Conservation (phyloP, 192 early-diverging fungal species). For the Coemansia sp. region DNA sequence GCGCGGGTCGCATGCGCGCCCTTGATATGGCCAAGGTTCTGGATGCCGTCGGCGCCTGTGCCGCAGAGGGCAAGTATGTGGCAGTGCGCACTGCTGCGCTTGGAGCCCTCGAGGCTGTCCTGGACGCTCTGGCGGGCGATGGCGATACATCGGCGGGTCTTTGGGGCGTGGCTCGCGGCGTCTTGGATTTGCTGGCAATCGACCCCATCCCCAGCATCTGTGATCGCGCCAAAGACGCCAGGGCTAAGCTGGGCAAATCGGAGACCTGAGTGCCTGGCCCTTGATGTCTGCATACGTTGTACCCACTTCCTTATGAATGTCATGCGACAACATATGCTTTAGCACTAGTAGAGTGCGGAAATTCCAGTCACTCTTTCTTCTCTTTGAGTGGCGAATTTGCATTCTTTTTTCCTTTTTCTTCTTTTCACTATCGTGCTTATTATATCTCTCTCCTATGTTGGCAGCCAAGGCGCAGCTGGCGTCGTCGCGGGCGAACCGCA, state of each 20-base stretch:
- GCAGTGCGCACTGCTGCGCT: conserved; percentile 65
- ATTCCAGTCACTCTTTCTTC: not conserved
- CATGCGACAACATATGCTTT: not conserved
- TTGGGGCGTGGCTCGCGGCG: not conserved
- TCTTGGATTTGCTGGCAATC: conserved; percentile 24
- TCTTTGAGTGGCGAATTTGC: not conserved
- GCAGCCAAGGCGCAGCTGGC: not conserved
- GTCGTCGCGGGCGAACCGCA: not conserved
- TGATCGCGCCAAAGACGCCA: conserved; percentile 50
- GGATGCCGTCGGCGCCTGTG: conserved; percentile 49
- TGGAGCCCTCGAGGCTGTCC: conserved; percentile 42
- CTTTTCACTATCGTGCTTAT: not conserved
- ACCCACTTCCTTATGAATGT: no score
- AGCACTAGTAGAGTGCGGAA: not conserved
- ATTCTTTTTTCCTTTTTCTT: not conserved
- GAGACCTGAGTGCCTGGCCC: not conserved
- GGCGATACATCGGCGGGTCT: no score
- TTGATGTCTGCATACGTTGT: conserved; percentile 3
- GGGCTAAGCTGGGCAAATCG: not conserved
- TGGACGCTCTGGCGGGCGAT: not conserved
- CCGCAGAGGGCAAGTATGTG: conserved; percentile 68
- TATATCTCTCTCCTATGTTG: not conserved
- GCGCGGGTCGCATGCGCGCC: not conserved
- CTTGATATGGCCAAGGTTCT: conserved; percentile 35
- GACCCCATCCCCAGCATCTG: conserved; percentile 60